Evolutionary conservation across 139 green algal genomes (phyloP).

Genomic region (Micractinium sp.): DNA sequence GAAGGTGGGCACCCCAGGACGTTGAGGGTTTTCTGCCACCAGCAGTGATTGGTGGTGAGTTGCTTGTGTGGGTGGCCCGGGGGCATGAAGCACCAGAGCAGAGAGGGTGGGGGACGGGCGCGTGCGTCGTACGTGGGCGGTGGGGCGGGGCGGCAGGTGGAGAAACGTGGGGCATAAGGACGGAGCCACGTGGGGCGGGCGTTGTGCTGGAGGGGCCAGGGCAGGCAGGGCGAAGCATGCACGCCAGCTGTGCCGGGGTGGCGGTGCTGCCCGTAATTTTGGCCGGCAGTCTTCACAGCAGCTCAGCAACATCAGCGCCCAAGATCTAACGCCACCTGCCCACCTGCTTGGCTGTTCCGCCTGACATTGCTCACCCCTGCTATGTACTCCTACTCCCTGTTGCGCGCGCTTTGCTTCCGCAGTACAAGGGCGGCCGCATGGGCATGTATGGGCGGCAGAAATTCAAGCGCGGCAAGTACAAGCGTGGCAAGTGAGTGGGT

Average conservation of each 20-base stretch:
- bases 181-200: no score
- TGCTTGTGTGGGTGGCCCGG: no score
- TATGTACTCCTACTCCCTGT: not conserved
- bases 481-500: not conserved
- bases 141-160: no score
- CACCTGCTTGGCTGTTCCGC: not conserved
- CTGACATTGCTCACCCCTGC: not conserved
- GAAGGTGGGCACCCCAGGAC: not conserved
- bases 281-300: no score
- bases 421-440: slow-evolving; percentile 25
- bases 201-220: no score
- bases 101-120: no score
- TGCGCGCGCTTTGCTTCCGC: not conserved
- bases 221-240: no score
- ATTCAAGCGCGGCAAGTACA: slow-evolving; percentile 30
- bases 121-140: not conserved
- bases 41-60: not conserved
- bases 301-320: no score
- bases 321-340: not conserved
- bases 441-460: slow-evolving; percentile 14
- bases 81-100: not conserved
- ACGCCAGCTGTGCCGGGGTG: no score
- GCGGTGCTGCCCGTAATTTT: no score
- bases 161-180: no score
- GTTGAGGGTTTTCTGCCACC: not conserved